These are phyloP conservation scores for Ascoidea asiatica DNA, from an alignment of 805 yeast genomes.

Conservation along the genomic window DNA sequence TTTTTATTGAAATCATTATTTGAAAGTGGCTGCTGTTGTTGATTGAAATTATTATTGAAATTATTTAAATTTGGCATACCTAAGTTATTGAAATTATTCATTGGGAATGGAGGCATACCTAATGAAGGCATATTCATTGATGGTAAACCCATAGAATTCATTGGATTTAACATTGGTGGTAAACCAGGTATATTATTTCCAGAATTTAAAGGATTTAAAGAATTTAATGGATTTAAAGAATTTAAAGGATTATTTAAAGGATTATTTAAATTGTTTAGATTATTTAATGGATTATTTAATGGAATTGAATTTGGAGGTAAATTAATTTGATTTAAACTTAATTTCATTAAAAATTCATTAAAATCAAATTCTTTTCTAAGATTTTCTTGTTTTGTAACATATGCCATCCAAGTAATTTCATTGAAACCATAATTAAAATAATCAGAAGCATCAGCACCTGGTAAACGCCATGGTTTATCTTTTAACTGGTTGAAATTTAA, in stretches of 20 bases:
- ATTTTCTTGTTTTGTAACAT: constrained; percentile 78
- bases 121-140: too few relatives aligned
- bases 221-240: not conserved
- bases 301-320: constrained; percentile 9
- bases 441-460: constrained; percentile 91
- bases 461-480: constrained; percentile 97
- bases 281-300: constrained; percentile 10
- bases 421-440: constrained; percentile 96
- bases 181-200: constrained; percentile 16
- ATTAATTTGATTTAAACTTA: constrained; percentile 25
- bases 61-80: not conserved
- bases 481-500: constrained; percentile 68
- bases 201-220: not conserved
- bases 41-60: not conserved
- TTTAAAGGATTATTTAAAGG: not conserved
- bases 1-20: constrained; percentile 22
- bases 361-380: constrained; percentile 72
- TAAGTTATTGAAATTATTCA: constrained; percentile 2
- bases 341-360: constrained; percentile 57
- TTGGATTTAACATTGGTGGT: too few relatives aligned
- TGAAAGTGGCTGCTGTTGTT: constrained; percentile 1
- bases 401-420: constrained; percentile 91
- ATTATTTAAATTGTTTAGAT: constrained; percentile 2
- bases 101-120: constrained; percentile 20
- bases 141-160: too few relatives aligned